A percentile compares a stretch with the other conserved stretches of the same genome.
Evolutionary conservation across 2,329 filamentous ascomycete genomes (phyloP).

Genomic region (Polytolypa hystricis): DNA sequence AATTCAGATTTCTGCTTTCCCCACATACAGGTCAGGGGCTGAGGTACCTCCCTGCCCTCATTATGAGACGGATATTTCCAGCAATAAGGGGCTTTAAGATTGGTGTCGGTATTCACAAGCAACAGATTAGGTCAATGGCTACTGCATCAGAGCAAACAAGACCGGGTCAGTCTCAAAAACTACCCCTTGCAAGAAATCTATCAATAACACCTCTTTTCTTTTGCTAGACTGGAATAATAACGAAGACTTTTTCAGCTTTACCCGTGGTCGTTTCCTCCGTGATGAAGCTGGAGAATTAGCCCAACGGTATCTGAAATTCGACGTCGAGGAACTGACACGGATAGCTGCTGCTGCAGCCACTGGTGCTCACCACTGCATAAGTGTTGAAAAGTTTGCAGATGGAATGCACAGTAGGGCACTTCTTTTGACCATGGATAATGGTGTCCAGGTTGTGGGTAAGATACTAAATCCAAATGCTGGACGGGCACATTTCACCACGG

Average conservation of each 20-base stretch:
- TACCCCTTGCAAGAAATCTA: too few relatives aligned
- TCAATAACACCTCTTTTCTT: too few relatives aligned
- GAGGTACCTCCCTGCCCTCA: too few relatives aligned
- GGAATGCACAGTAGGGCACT: constrained; percentile 15
- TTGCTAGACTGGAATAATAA: neutral
- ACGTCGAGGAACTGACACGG: constrained; percentile 11
- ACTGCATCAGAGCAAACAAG: too few relatives aligned
- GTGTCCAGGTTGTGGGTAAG: constrained; percentile 1
- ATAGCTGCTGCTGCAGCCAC: constrained; percentile 10
- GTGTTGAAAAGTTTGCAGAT: constrained; percentile 12
- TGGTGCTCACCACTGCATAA: constrained; percentile 7
- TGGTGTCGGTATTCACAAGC: too few relatives aligned
- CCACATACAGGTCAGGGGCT: too few relatives aligned
- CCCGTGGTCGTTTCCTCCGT: constrained; percentile 12
- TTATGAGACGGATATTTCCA: too few relatives aligned
- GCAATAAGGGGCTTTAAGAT: too few relatives aligned
- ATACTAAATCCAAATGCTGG: constrained; percentile 2
- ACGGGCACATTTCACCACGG: neutral
- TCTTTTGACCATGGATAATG: constrained; percentile 11
- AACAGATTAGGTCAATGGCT: too few relatives aligned
- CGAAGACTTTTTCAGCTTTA: constrained; percentile 10
- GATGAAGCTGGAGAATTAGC: constrained; percentile 14
- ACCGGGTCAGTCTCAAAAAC: too few relatives aligned
- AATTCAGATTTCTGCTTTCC: too few relatives aligned
- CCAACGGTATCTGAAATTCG: constrained; percentile 12